Evolutionary conservation across 2,329 filamentous ascomycete species (phyloP), one percentile per base, ranked within the genome.

Genomic region (Sporothrix brasiliensis): DNA sequence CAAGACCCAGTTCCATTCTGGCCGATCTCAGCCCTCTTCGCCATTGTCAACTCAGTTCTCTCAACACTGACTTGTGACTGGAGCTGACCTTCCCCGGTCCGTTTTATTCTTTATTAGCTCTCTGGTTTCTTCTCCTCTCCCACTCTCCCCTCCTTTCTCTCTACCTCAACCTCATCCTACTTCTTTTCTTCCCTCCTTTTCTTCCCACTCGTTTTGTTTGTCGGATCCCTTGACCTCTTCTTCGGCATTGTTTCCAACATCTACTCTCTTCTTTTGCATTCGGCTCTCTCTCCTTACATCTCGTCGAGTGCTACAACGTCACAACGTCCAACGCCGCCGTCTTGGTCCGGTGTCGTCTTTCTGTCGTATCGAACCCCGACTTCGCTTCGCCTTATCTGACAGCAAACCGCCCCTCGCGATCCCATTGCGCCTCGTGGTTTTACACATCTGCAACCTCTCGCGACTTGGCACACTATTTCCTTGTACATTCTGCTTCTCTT

Each of bases 61-160:
- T 30, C 66, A 56, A 9, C 58, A 47, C 21, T 24, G 9, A 14
- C 30, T 9, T 39, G 44, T 27, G 50, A 27, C 66, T 52, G 39
- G 66, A 14, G 30, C 67, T 58, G 14, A 49, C 66, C n/a, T 49
- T 27, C 21, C 39, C n/a, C n/a, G 47, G 53, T 9, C 58, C 50
- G 44, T 41, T 52, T 60, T 58, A 58, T 50, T 68, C 44, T 60
- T 61, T 69, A 61, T 61, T 63, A 52, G 24, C 63, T 21, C 58
- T 63, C 58, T 27, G 4, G 19, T 67, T 67, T 41, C 65, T 52
- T 56, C 41, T 68, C 41, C 16, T 39, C 56, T 58, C 66, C 27
- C 52, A 19, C 44, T 47, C 27, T 16, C 44, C 67, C 44, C 24
- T 47, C 16, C 27, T 41, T 61, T n/a, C 27, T 69, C 44, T 61